Base-by-base conservation (phyloP, 148 eudicot species). In the Fagopyrum esculentum region DNA sequence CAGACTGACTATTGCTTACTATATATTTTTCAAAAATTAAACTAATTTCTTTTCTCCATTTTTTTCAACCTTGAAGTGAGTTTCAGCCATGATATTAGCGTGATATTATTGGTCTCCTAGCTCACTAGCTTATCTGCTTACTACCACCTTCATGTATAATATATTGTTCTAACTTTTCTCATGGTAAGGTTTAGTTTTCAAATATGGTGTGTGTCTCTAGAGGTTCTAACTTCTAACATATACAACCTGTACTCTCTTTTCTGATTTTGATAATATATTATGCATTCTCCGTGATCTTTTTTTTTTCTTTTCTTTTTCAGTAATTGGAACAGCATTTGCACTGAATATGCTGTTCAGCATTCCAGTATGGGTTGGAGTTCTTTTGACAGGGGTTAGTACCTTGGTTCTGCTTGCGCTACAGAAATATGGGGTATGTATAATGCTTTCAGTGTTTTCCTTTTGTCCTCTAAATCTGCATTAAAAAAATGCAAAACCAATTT, bases 291-390 rank as follows among this genome's bases (percentile, higher is more conserved):
- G 0, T 66, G 71, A 15, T 43, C 7, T 44, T 10, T 63, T 11
- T 15, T 40, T 43, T 13, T 5, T 48, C 51, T 69, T 9, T 10
- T 1, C 40, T 69, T 81, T 40, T 78, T 40, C 84, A 94, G 98
- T 95, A 73, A 92, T 95, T 55, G 98, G 98, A 76, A 95, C 98
- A 30, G 98, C 98, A 35, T 95, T 92, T 84, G 98, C 98, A 63
- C 78, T 95, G 79, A 92, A 92, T 80, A 95, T 95, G 98, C 92
- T 95, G 26, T 95, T 95, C 82, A 79, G 74, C 13, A 83, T 95
- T 81, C 97, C 96, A 40, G 78, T 95, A 19, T 95, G 98, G 98
- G 75, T 78, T 81, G 98, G 93, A 77, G 98, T 95, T 78, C 96
- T 95, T 82, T 85, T 95, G 75, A 92, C 98, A 35, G 98, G 98